Evolutionary conservation across 2,329 filamentous ascomycete species (phyloP), one percentile per base, ranked within the genome.

Genomic region (Fusarium mangiferae): DNA sequence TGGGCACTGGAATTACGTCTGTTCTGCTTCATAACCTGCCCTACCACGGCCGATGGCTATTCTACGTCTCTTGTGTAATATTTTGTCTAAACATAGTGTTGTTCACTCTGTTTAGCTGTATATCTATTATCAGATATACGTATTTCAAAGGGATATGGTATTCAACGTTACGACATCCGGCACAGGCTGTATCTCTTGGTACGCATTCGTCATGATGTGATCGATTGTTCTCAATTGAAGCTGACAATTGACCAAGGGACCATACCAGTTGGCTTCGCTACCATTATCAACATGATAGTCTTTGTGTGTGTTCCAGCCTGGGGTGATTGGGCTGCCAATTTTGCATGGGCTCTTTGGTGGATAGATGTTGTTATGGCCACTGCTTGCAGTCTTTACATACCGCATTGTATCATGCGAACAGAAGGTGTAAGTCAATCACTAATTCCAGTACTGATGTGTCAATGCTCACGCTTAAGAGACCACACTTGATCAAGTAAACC

Each of bases 1-100:
- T 92, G 90, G 90, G 90, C 36, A 92, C 90, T 0, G 91, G 90
- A 18, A 88, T 92, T 45, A 86, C 89, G 1, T 88, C 88, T 1
- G 85, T 91, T 30, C 82, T 92, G 10, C 83, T 92, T 9, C 83
- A 87, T 67, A 85, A 85, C 14, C 84, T 92, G 8, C 90, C 90
- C 0, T 92, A 89, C 79, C 85, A 89, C 63, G 83, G 85, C 5
- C 70, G 73, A 17, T 88, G 86, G 83, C 81, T 92, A 2, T 85
- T 88, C 72, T 90, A 87, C 79, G 81, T 91, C 30, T 87, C 89
- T 1, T 83, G 88, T 17, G 76, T 85, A 52, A 85, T 92, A 68
- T 91, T 92, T 70, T 80, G 81, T 7, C 81, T 92, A 17, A 91
- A 92, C 72, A 78, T 87, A 4, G 42, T 83, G 1, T 81, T 92